A percentile compares a stretch with the other conserved stretches of the same genome.
Evolutionary conservation across 2,329 filamentous ascomycete genomes (phyloP).

Genomic region (Cladosporium colombiae): DNA sequence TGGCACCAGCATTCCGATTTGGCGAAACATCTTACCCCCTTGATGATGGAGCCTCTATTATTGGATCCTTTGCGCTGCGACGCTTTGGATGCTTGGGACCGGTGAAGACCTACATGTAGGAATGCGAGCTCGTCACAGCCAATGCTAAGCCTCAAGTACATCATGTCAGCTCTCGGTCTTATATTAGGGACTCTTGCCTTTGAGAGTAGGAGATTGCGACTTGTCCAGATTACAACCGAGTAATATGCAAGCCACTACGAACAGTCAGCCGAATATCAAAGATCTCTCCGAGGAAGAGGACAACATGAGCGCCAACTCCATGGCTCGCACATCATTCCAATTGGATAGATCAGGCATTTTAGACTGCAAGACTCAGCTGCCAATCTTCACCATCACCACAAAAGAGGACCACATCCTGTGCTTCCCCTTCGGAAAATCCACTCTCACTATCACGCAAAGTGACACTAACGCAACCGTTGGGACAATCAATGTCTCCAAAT

Average conservation of each 20-base stretch:
- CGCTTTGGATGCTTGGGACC: background rate
- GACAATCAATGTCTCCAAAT: slow-evolving; percentile 23
- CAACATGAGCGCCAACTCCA: slow-evolving; percentile 3
- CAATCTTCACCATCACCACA: slow-evolving; percentile 24
- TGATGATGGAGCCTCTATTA: background rate
- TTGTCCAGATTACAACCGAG: background rate
- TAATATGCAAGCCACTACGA: background rate
- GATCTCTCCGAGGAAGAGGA: slow-evolving; percentile 25
- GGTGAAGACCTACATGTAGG: background rate
- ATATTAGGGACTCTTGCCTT: background rate
- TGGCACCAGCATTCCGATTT: background rate
- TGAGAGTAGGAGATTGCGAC: background rate
- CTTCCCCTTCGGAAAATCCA: slow-evolving; percentile 22
- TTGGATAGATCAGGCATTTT: slow-evolving; percentile 25
- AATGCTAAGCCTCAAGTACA: background rate
- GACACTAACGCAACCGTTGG: slow-evolving; percentile 22
- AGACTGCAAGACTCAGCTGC: slow-evolving; percentile 21
- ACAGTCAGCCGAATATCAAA: slow-evolving; percentile 27
- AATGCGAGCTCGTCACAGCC: background rate
- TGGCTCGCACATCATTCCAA: slow-evolving; percentile 24
- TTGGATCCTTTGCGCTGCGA: background rate
- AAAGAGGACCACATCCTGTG: slow-evolving; percentile 26
- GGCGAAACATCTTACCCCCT: background rate
- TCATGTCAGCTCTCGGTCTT: background rate
- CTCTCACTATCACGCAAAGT: slow-evolving; percentile 23